Evolutionary conservation across 257 asterid species (phyloP).

Genomic region (Solanum medicagineum): DNA sequence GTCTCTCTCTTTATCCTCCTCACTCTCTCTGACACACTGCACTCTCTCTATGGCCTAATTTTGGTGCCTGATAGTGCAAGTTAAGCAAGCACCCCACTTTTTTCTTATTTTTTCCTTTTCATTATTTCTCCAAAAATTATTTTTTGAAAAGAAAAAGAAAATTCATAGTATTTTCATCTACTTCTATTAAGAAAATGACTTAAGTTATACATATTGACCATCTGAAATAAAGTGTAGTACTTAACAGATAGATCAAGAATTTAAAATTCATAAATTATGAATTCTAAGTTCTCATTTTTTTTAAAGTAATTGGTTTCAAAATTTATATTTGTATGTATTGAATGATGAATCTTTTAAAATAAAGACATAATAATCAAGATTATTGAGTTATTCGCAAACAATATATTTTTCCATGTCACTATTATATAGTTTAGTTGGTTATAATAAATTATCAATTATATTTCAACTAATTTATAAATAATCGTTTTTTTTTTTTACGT

Average conservation of each 20-base stretch:
- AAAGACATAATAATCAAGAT: neutral
- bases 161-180: neutral
- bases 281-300: accelerated
- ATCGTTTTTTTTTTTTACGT: too few species aligned
- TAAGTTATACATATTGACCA: neutral
- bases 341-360: neutral
- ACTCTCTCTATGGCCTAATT: constrained; percentile 61
- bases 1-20: constrained; percentile 21
- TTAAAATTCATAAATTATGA: neutral
- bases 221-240: neutral
- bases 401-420: neutral
- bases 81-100: constrained; percentile 66
- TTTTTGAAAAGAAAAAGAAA: neutral
- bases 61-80: constrained; percentile 92
- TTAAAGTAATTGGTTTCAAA: neutral
- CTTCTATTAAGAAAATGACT: neutral
- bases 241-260: neutral
- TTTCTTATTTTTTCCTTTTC: neutral
- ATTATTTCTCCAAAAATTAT: neutral
- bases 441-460: neutral
- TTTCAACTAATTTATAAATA: neutral
- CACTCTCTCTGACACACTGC: constrained; percentile 42
- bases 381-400: neutral
- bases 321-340: neutral
- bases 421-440: neutral